Percentiles rank a stretch among this genome's conserved stretches.
phyloP scores from a whole-genome alignment of 1,284 basidiomycete genomes.

The Vanrija sp. region DNA sequence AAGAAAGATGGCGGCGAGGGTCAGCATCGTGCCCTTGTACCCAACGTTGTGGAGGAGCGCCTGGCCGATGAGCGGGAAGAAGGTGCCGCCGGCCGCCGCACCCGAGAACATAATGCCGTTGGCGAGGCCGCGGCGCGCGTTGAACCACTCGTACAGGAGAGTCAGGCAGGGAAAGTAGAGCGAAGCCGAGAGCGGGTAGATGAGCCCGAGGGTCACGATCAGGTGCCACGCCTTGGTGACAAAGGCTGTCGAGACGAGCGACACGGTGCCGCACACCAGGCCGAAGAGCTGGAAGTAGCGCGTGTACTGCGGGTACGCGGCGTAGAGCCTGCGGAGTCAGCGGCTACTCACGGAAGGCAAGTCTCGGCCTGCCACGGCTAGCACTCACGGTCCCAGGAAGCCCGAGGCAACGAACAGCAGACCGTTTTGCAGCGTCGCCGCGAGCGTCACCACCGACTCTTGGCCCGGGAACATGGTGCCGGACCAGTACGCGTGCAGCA shows the following conservation, averaged over 20 bases:
- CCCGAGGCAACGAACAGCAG: conserved; percentile 42
- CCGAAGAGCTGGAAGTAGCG: conserved; percentile 11
- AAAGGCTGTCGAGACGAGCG: conserved; percentile 7
- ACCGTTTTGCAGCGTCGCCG: conserved; percentile 43
- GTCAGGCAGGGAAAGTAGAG: conserved; percentile 42
- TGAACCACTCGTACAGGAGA: conserved; percentile 46
- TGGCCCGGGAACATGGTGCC: conserved; percentile 32
- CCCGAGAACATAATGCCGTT: conserved; percentile 33
- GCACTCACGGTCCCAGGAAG: conserved; percentile 37
- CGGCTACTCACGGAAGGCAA: no score
- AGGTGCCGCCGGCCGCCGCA: conserved; percentile 37
- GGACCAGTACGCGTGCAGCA: conserved; percentile 44
- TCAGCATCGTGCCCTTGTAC: conserved; percentile 42
- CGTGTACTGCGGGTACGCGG: conserved; percentile 15
- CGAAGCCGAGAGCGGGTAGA: conserved; percentile 38
- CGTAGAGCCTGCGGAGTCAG: background rate
- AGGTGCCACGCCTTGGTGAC: conserved; percentile 42
- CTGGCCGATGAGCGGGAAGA: conserved; percentile 41
- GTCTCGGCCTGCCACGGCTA: no score
- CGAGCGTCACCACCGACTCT: conserved; percentile 24
- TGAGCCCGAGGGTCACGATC: conserved; percentile 36
- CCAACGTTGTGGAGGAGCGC: conserved; percentile 37
- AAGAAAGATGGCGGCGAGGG: conserved; percentile 33
- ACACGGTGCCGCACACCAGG: conserved; percentile 4
- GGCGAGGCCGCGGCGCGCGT: conserved; percentile 26